These are phyloP conservation scores for Melaleuca quinquenervia DNA, from an alignment of 345 rosid species.

Conservation along the genomic window DNA sequence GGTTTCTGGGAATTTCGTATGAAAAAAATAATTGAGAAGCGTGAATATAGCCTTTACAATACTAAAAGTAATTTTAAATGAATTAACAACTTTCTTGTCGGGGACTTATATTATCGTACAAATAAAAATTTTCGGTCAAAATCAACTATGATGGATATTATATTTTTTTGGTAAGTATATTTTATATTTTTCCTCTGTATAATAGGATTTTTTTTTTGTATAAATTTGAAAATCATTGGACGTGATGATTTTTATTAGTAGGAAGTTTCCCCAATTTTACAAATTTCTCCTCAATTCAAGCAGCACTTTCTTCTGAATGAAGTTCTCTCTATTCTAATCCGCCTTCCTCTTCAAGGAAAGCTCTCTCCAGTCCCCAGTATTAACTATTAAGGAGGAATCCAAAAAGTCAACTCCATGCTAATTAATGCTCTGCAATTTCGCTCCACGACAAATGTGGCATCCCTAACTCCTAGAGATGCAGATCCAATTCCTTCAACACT, in stretches of 20 bases:
- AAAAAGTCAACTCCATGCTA: no score
- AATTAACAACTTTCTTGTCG: neutral
- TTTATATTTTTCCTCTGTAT: neutral
- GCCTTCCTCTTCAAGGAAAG: neutral
- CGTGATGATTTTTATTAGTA: neutral
- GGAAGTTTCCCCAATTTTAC: neutral
- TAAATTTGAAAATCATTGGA: neutral
- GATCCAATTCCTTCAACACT: no score
- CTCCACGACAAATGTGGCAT: no score
- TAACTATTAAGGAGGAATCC: no score
- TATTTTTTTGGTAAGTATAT: no score
- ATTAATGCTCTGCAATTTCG: no score
- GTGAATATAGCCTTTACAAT: neutral
- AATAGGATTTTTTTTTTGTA: neutral
- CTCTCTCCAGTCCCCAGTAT: no score
- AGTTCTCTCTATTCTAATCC: neutral
- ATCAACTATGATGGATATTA: neutral
- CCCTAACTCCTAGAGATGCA: no score
- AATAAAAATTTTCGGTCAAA: neutral
- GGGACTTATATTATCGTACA: neutral
- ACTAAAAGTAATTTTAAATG: neutral
- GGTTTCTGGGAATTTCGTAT: rapidly evolving
- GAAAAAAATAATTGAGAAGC: neutral
- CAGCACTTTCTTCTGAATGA: neutral
- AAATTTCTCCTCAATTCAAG: neutral